Base-by-base conservation (phyloP, 306 rosid genomes). In the Rosa persica region DNA sequence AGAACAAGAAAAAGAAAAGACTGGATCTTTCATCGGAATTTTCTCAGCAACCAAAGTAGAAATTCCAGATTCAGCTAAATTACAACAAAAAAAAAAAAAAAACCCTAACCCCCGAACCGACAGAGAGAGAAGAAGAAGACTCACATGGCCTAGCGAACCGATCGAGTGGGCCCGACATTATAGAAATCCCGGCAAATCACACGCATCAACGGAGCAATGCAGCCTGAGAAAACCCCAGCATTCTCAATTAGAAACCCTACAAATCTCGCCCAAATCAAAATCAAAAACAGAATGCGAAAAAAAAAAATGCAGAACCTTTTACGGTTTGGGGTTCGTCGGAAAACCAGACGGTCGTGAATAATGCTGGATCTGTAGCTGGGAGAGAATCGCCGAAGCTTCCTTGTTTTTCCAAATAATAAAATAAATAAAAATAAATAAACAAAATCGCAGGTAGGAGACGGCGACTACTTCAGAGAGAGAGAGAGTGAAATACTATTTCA, bases 111-210 rank as follows among this genome's bases (percentile, higher is more conserved):
- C 36, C 40, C 54, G 40, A 62, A 75, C 27, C 20, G 39, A 42
- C 19, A 47, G 51, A 43, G 71, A 17, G 38, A 79, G 54, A 47
- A 1, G 22, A 30, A 19, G 68, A 38, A 1, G 71, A 86, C 95
- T 87, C 72, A 92, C 97, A 92, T 44, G 97, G 97, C 78, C 90
- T 87, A 19, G 97, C 93, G 76, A 92, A 87, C 72, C 95, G 90
- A 83, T 92, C 97, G 57, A 89, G 84, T 19, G 93, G 88, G 42
- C 92, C 92, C 36, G 96, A 90, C 93, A 90, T 89, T 79, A 39
- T 82, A 11, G 55, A 36, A 78, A 11, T 60, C 70, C 80, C 46
- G 72, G 84, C 82, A 78, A 79, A 70, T 27, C 76, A 60, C 54
- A 42, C 62, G 73, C 62, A 71, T 65, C 58, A 74, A 84, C 65